Evolutionary conservation across 345 rosid genomes (phyloP).

Genomic region (Luvunga scandens): DNA sequence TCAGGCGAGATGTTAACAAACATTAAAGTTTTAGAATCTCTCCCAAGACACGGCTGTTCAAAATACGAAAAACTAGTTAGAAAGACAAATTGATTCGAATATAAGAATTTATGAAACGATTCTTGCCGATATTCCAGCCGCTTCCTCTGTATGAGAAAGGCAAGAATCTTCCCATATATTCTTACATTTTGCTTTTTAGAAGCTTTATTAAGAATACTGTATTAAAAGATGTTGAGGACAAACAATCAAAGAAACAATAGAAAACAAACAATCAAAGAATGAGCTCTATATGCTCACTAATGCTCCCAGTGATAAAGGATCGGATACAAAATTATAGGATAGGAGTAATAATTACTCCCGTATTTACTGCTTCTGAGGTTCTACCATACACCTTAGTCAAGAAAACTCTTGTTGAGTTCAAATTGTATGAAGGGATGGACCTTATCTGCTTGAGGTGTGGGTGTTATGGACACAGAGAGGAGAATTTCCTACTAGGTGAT

Average conservation of each 20-base stretch:
- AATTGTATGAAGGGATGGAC: too few relatives aligned
- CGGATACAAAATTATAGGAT: background rate
- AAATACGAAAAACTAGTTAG: background rate
- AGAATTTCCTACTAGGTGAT: background rate
- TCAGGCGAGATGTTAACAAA: conserved; percentile 84
- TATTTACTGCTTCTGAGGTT: too few relatives aligned
- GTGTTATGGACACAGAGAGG: too few relatives aligned
- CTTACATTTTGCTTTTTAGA: background rate
- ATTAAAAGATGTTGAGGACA: too few relatives aligned
- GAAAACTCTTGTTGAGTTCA: too few relatives aligned
- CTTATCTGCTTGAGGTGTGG: too few relatives aligned
- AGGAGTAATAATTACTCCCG: background rate
- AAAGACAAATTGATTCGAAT: background rate
- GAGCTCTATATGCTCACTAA: background rate
- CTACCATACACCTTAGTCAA: too few relatives aligned
- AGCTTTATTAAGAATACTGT: too few relatives aligned
- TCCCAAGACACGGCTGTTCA: conserved; percentile 85
- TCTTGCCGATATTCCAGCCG: background rate
- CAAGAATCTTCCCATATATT: background rate
- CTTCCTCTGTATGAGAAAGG: background rate
- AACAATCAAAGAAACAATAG: too few relatives aligned
- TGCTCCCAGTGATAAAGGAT: background rate
- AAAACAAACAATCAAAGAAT: background rate
- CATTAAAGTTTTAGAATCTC: conserved; percentile 87
- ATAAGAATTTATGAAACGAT: too few relatives aligned